Evolutionary conservation across 2,329 filamentous ascomycete genomes (phyloP), one percentile per base, ranked within the genome.

Genomic region (Aspergillus fijiensis): DNA sequence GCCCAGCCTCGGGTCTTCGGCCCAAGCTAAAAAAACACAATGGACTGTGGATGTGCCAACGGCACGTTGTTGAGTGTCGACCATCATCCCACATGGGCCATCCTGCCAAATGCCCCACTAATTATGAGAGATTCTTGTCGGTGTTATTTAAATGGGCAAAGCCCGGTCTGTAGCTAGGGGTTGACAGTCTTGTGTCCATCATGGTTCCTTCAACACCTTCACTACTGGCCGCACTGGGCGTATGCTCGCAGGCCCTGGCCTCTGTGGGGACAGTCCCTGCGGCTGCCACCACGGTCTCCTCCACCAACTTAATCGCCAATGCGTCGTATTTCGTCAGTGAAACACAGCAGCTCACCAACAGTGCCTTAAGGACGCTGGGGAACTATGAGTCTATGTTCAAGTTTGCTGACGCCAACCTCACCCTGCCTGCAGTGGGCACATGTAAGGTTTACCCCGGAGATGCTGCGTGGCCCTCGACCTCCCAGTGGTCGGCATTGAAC

Each of bases 361-460:
- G 53, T 2, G 68, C 65, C 21, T 56, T 73, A 10, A 55, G 59
- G 2, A 54, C 56, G 11, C 55, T 60, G 16, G 29, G 47, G 9
- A 65, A 62, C 5, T 51, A 68, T 23, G 52, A 64, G 5, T 59
- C 57, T 10, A 59, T 69, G 4, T 70, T 73, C 56, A 55, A 45
- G 2, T 73, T 73, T 54, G 68, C 62, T 53, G 58, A 12, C 23
- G 58, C 56, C 5, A 31, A 23, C 21, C 29, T 60, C 2, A 25
- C 47, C 33, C 42, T 57, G 5, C 60, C 49, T 2, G 47, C 54
- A 1, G 33, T 47, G 2, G 25, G 51, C 1, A 31, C 27, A n/a
- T 73, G 71, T 65, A 73, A 69, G 54, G 55, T 68, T 12, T 67
- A 67, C 27, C 69, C 71, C 0, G 69, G 66, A 3, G 70, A 72